These are phyloP conservation scores for Sonneratia caseolaris DNA, from an alignment of 345 rosid genomes.

Conservation along the genomic window DNA sequence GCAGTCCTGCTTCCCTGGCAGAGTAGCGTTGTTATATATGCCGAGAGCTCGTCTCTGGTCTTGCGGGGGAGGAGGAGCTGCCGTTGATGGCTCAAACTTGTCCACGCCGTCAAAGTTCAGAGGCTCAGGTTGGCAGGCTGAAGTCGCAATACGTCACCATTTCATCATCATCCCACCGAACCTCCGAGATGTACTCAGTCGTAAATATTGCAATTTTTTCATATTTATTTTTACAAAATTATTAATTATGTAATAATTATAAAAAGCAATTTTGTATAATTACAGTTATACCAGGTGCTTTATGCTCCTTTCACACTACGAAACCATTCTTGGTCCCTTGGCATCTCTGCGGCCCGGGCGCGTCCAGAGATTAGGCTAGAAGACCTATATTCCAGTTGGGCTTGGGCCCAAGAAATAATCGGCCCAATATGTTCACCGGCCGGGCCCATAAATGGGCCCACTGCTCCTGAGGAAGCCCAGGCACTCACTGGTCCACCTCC, in stretches of 20 bases:
- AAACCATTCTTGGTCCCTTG: too few relatives aligned
- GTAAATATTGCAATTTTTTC: too few relatives aligned
- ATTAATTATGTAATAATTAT: too few relatives aligned
- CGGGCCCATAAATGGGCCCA: background rate
- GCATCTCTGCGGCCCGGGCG: too few relatives aligned
- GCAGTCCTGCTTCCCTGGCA: background rate
- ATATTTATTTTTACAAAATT: too few relatives aligned
- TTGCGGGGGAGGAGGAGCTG: background rate
- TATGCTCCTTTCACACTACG: too few relatives aligned
- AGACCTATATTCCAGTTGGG: background rate
- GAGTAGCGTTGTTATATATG: background rate
- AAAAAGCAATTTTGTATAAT: too few relatives aligned
- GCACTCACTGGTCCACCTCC: background rate
- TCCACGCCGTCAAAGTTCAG: background rate
- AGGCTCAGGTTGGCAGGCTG: background rate
- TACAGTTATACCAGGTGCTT: too few relatives aligned
- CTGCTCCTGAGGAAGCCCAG: background rate
- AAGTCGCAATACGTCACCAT: background rate
- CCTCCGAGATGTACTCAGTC: too few relatives aligned
- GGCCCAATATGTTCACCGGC: background rate
- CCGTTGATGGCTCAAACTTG: background rate
- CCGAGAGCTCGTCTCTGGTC: background rate
- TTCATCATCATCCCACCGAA: background rate
- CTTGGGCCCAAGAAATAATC: background rate
- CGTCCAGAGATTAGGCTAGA: too few relatives aligned